These are phyloP conservation scores for Sugiyamaella novakii DNA, from an alignment of 1,139 yeast genomes.

Conservation along the genomic window DNA sequence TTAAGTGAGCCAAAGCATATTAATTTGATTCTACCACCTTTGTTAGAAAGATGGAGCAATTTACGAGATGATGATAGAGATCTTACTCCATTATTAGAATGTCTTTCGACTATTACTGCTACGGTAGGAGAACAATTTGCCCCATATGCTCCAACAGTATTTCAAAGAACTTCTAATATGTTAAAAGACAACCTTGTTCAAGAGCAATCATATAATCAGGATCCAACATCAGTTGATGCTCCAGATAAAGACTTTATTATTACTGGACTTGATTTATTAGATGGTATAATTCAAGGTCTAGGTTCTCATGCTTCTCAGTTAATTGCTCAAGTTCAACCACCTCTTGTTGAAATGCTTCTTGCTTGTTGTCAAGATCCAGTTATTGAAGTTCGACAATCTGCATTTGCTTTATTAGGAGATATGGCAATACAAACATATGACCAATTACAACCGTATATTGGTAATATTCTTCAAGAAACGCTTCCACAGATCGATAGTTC, in stretches of 20 bases:
- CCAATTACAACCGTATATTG: conserved; percentile 58
- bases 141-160: conserved; percentile 90
- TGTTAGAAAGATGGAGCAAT: conserved; percentile 75
- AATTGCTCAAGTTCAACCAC: conserved; percentile 44
- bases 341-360: conserved; percentile 65
- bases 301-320: conserved; percentile 64
- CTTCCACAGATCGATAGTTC: conserved; percentile 63
- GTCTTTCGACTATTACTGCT: conserved; percentile 90
- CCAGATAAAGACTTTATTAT: conserved; percentile 92
- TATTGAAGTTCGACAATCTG: conserved; percentile 88
- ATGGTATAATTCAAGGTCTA: conserved; percentile 90
- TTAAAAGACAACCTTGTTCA: conserved; percentile 66
- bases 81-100: conserved; percentile 89
- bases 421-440: conserved; percentile 66
- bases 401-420: conserved; percentile 90
- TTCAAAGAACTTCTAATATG: conserved; percentile 72
- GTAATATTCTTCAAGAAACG: conserved; percentile 60
- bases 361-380: conserved; percentile 74
- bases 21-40: conserved; percentile 71
- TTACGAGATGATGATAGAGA: conserved; percentile 77
- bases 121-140: conserved; percentile 81
- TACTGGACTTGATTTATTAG: conserved; percentile 84
- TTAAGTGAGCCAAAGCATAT: conserved; percentile 59
- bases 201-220: conserved; percentile 64
- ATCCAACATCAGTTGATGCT: conserved; percentile 62